Evolutionary conservation across 2,329 filamentous ascomycete genomes (phyloP).

Genomic region (Ascochyta koolunga): DNA sequence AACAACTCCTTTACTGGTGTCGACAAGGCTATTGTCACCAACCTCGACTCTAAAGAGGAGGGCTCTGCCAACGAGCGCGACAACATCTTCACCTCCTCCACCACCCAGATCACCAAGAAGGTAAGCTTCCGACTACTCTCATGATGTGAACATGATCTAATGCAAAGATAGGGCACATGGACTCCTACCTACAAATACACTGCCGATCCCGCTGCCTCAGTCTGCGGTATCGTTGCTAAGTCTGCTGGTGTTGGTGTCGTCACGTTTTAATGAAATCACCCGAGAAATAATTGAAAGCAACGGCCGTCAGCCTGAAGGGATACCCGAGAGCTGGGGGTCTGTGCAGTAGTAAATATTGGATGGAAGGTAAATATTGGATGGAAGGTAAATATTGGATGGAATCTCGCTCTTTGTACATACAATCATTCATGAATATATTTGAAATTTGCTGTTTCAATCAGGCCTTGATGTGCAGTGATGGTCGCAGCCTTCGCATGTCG

Average conservation of each 20-base stretch:
- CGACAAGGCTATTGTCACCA: conserved; percentile 62
- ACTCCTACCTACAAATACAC: conserved; percentile 62
- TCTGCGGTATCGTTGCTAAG: conserved; percentile 35
- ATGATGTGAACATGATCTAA: not conserved
- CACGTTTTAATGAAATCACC: conserved; percentile 28
- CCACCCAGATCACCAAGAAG: conserved; percentile 50
- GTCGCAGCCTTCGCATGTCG: too few species aligned
- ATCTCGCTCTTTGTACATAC: conserved; percentile 26
- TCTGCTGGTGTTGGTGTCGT: conserved; percentile 42
- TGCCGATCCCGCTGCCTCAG: conserved; percentile 32
- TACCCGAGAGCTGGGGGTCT: not conserved
- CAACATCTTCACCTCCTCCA: conserved; percentile 51
- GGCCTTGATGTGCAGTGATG: not conserved
- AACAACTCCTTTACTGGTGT: conserved; percentile 62
- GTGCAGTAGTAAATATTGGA: not conserved
- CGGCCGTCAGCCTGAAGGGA: not conserved
- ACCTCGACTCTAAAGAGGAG: conserved; percentile 62
- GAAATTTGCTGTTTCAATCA: conserved; percentile 1
- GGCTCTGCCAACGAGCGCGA: conserved; percentile 55
- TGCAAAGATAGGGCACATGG: conserved; percentile 55
- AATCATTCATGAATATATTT: conserved; percentile 26
- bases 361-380: too few species aligned
- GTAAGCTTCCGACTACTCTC: not conserved
- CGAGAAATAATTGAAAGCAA: not conserved
- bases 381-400: conserved; percentile 5